Evolutionary conservation across 139 green algal species (phyloP).

Genomic region (Micractinium conductrix): DNA sequence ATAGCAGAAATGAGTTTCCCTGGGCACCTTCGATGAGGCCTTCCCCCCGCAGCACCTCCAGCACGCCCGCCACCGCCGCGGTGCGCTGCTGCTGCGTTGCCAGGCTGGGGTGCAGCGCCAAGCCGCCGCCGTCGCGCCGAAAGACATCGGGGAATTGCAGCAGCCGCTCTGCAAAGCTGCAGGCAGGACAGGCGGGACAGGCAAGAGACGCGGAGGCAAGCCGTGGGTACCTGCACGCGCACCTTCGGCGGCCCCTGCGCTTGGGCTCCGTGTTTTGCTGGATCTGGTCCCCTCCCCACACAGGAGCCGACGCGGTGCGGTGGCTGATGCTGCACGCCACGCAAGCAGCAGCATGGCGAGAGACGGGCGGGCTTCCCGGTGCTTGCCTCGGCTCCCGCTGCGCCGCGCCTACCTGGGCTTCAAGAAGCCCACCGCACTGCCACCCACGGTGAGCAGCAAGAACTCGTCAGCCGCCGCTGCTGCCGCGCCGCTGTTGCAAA

Average conservation of each 20-base stretch:
- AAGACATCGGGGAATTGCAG: constrained; percentile 55
- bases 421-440: constrained; percentile 59
- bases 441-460: constrained; percentile 54
- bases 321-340: too few species aligned
- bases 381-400: too few species aligned
- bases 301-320: too few species aligned
- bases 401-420: constrained; percentile 43
- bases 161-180: constrained; percentile 63
- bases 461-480: constrained; percentile 44
- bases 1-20: too few species aligned
- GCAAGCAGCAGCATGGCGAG: neutral
- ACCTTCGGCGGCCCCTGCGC: neutral
- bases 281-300: too few species aligned
- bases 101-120: constrained; percentile 32
- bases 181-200: neutral
- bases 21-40: constrained; percentile 78
- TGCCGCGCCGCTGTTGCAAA: constrained; percentile 61
- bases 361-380: too few species aligned
- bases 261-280: too few species aligned
- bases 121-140: neutral
- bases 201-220: neutral
- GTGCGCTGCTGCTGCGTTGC: constrained; percentile 56
- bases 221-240: neutral
- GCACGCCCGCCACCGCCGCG: constrained; percentile 45
- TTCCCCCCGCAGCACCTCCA: constrained; percentile 51